Evolutionary conservation across 192 early-diverging fungal species (phyloP).

Genomic region (Backusella westeae): DNA sequence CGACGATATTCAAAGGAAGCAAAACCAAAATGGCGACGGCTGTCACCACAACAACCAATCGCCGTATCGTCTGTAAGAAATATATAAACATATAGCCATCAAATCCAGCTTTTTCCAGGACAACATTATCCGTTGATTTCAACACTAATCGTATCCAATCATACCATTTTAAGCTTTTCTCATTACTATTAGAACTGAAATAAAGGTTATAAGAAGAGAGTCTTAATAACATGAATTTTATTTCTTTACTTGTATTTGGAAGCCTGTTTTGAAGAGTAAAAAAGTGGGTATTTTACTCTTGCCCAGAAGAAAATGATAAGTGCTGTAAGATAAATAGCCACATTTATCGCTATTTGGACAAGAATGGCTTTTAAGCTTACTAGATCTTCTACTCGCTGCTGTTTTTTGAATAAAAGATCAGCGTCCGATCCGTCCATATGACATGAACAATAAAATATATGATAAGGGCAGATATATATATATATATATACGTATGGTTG

Average conservation of each 20-base stretch:
- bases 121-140: constrained; percentile 51
- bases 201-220: neutral
- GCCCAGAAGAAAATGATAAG: constrained; percentile 53
- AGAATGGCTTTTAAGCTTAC: constrained; percentile 49
- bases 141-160: constrained; percentile 64
- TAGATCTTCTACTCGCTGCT: constrained; percentile 20
- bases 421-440: neutral
- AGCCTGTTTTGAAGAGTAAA: constrained; percentile 43
- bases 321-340: constrained; percentile 50
- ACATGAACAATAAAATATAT: neutral
- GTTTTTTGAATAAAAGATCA: constrained; percentile 22
- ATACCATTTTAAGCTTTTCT: constrained; percentile 52
- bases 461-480: neutral
- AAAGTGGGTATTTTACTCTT: constrained; percentile 39
- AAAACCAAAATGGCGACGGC: constrained; percentile 56
- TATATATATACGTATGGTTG: neutral
- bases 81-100: constrained; percentile 71
- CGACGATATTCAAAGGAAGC: constrained; percentile 61
- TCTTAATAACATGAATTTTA: neutral
- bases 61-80: constrained; percentile 55
- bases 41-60: constrained; percentile 52
- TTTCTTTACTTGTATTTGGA: constrained; percentile 3
- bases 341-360: constrained; percentile 56
- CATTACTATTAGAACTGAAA: constrained; percentile 11
- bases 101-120: constrained; percentile 65